Conservation (phyloP, 2,329 filamentous ascomycete genomes). For the Colletotrichum orchidophilum region DNA sequence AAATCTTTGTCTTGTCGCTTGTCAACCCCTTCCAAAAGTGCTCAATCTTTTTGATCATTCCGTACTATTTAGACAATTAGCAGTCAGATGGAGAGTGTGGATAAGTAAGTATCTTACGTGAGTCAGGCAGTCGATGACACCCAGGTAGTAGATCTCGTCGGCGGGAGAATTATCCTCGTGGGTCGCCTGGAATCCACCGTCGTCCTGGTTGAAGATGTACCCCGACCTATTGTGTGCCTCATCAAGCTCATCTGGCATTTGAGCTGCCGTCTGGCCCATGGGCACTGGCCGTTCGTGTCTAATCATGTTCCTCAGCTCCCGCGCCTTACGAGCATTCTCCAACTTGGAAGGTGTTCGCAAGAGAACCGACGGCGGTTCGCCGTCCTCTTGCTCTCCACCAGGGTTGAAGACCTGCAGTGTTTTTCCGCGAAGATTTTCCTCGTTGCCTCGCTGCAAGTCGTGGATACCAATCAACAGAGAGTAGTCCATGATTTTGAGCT, state of each 20-base stretch:
- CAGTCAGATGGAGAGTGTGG: neutral
- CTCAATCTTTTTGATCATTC: slow-evolving; percentile 92
- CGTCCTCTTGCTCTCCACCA: slow-evolving; percentile 76
- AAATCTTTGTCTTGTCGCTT: slow-evolving; percentile 86
- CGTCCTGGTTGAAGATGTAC: slow-evolving; percentile 91
- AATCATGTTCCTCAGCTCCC: slow-evolving; percentile 90
- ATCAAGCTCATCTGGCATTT: slow-evolving; percentile 90
- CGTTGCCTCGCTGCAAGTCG: slow-evolving; percentile 88
- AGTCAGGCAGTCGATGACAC: slow-evolving; percentile 97
- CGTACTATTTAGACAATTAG: slow-evolving; percentile 74
- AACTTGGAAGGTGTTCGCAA: slow-evolving; percentile 92
- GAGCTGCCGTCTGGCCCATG: slow-evolving; percentile 81
- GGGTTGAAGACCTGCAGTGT: slow-evolving; percentile 95
- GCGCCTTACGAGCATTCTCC: slow-evolving; percentile 89
- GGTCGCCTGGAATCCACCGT: slow-evolving; percentile 92
- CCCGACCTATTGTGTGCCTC: slow-evolving; percentile 75
- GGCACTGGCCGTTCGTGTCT: slow-evolving; percentile 94
- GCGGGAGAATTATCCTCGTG: slow-evolving; percentile 87
- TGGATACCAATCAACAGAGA: slow-evolving; percentile 95
- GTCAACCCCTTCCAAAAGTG: slow-evolving; percentile 97
- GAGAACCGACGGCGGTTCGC: slow-evolving; percentile 69
- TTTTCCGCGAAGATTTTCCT: slow-evolving; percentile 90
- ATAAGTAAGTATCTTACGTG: slow-evolving; percentile 71
- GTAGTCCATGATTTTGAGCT: slow-evolving; percentile 97
- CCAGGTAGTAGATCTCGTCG: slow-evolving; percentile 96